These are phyloP conservation scores for Solanum megistacrolobum DNA, from an alignment of 257 asterid species.

Conservation along the genomic window DNA sequence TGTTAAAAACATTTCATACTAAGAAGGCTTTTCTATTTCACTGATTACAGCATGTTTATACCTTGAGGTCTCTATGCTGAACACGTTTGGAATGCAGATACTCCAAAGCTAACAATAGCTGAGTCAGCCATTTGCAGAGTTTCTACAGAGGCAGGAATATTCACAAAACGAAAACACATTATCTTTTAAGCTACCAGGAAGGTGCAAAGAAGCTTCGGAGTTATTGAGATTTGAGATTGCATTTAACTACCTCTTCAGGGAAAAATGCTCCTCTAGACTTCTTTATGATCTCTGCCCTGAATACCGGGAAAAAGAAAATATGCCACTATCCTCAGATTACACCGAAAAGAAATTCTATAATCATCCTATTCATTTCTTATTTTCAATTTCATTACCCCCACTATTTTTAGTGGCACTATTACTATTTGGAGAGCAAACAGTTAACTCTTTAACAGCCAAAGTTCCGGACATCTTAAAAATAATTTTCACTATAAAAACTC, in stretches of 20 bases:
- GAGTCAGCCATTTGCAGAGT: constrained; percentile 94
- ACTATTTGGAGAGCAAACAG: background rate
- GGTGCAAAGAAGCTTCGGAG: background rate
- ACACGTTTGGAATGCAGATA: constrained; percentile 87
- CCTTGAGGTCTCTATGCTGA: constrained; percentile 93
- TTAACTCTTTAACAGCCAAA: background rate
- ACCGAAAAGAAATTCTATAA: background rate
- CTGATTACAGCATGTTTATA: constrained; percentile 8
- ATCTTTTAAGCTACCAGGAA: background rate
- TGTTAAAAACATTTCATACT: constrained; percentile 6
- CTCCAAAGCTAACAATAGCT: constrained; percentile 69
- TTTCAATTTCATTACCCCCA: background rate
- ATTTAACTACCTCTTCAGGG: constrained; percentile 69
- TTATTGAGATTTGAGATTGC: constrained; percentile 3
- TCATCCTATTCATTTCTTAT: background rate
- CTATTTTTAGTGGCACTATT: background rate
- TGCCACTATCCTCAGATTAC: background rate
- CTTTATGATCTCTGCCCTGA: constrained; percentile 62
- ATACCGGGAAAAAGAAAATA: background rate
- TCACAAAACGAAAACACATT: background rate
- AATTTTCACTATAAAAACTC: background rate
- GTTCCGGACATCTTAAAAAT: background rate
- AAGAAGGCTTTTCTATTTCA: background rate
- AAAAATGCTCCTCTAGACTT: constrained; percentile 69
- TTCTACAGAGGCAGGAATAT: constrained; percentile 31